These are phyloP conservation scores for Podospora tetraspora DNA, from an alignment of 495 filamentous ascomycete species.

Conservation along the genomic window DNA sequence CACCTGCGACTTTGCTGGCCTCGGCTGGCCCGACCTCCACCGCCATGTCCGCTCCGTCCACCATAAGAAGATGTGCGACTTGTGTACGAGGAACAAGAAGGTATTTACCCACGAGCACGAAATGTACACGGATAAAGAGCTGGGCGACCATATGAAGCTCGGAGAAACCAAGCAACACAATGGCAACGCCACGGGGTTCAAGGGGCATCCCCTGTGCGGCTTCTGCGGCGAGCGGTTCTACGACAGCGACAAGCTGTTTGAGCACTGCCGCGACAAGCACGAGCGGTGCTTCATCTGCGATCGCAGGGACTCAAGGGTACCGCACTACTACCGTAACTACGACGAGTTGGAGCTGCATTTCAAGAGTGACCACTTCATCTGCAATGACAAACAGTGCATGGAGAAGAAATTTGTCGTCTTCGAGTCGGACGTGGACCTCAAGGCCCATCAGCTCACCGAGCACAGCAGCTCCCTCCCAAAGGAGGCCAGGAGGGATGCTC, in stretches of 20 bases:
- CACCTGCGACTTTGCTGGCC: conserved; percentile 80
- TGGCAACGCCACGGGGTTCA: conserved; percentile 86
- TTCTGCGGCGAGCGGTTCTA: conserved; percentile 94
- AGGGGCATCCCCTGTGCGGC: conserved; percentile 87
- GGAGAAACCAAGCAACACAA: conserved; percentile 75
- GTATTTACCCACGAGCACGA: conserved; percentile 98
- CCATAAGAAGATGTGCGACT: conserved; percentile 86
- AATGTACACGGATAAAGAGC: conserved; percentile 75
- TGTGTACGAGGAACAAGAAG: conserved; percentile 93
- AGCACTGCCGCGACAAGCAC: conserved; percentile 86
- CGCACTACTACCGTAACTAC: conserved; percentile 88
- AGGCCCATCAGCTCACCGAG: conserved; percentile 44
- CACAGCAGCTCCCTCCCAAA: conserved; percentile 44
- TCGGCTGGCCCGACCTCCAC: conserved; percentile 90
- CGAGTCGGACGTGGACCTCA: conserved; percentile 86
- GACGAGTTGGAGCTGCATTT: conserved; percentile 80
- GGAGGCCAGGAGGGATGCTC: conserved; percentile 75
- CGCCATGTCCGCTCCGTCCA: conserved; percentile 79
- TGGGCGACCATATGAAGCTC: conserved; percentile 80
- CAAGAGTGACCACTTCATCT: conserved; percentile 78
- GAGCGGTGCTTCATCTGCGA: conserved; percentile 96
- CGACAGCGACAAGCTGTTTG: conserved; percentile 88
- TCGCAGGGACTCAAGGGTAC: conserved; percentile 57
- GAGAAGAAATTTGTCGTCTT: conserved; percentile 99
- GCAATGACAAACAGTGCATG: conserved; percentile 75